Base-by-base conservation (phyloP, 1,139 yeast genomes). In the Debaryomycetaceae sp. region DNA sequence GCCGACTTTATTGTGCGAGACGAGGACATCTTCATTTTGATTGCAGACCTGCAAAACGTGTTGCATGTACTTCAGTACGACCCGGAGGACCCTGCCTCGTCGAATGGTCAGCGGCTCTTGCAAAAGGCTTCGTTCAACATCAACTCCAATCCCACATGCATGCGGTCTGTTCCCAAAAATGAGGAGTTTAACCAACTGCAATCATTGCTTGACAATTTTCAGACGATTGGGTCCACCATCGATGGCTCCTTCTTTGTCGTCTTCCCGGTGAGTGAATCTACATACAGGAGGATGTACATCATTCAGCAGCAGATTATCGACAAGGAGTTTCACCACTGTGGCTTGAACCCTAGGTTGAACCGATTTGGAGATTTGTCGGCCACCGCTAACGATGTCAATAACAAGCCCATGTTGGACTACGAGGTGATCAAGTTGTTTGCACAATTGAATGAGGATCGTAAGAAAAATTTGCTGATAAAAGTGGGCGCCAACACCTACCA, bases 281-380 rank as follows among this genome's bases (percentile, higher is more conserved):
- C 77, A 11, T 91, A 86, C 56, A 71, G 96, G 52, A 67, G 95
- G 38, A 66, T 91, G 52, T 85, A 83, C 48, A 82, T 88, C 23
- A 62, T 91, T 13, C 96, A 89, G 48, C 95, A 88, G 53, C 96
- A 88, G 47, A 59, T 91, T 34, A 72, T 75, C 16, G 96, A 89
- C 38, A 80, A 79, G 41, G 84, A 79, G 39, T 69, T 65, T 34
- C 93, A 84, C 40, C 57, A 62, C 38, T 81, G 85, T 37, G 96
- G 96, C 0, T 62, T 91, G 41, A 91, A 89, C 49, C 95, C 96
- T 3, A 65, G 75, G 40, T 61, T 78, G 58, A 83, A 83, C 48
- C 61, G 89, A 30, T 60, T 74, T 32, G 76, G 79, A 2, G 73
- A 73, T n/a, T 43, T 67, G 24, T 48, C 56, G 10, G 46, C 61